Conservation (phyloP, 2,329 filamentous ascomycete species). For the Aspergillus sp. region DNA sequence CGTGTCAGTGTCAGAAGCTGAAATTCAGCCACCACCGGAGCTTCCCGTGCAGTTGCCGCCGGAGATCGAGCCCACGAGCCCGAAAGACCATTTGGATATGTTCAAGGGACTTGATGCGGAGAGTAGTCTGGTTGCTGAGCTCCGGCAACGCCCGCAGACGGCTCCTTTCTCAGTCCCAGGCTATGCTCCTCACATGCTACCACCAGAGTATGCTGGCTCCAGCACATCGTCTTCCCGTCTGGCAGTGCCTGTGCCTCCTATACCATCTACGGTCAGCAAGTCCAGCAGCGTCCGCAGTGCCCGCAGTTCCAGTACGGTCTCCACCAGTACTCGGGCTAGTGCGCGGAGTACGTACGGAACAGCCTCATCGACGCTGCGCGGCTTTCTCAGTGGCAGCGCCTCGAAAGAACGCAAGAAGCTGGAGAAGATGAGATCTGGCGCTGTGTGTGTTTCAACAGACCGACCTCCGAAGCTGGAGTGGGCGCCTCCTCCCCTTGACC, state of each 20-base stretch:
- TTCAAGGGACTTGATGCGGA: slow-evolving; percentile 22
- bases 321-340: slow-evolving; percentile 38
- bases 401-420: slow-evolving; percentile 32
- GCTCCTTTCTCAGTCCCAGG: slow-evolving; percentile 24
- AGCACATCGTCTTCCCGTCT: slow-evolving; percentile 26
- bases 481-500: slow-evolving; percentile 39
- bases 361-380: slow-evolving; percentile 39
- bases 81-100: slow-evolving; percentile 22
- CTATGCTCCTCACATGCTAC: slow-evolving; percentile 19
- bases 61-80: slow-evolving; percentile 1
- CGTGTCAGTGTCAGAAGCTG: slow-evolving; percentile 33
- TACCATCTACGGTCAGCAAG: slow-evolving; percentile 29
- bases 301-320: slow-evolving; percentile 40
- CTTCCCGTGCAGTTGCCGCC: slow-evolving; percentile 16
- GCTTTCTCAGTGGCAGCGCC: slow-evolving; percentile 34
- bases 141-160: slow-evolving; percentile 28
- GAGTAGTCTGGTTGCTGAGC: slow-evolving; percentile 21
- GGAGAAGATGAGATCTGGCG: slow-evolving; percentile 29
- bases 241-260: slow-evolving; percentile 35
- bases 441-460: slow-evolving; percentile 35
- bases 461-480: slow-evolving; percentile 40
- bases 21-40: slow-evolving; percentile 25
- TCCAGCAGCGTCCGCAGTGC: slow-evolving; percentile 40
- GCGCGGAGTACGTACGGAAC: slow-evolving; percentile 37
- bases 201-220: slow-evolving; percentile 27